Evolutionary conservation across 2,329 filamentous ascomycete genomes (phyloP).

Genomic region (Mariannaea elegans): DNA sequence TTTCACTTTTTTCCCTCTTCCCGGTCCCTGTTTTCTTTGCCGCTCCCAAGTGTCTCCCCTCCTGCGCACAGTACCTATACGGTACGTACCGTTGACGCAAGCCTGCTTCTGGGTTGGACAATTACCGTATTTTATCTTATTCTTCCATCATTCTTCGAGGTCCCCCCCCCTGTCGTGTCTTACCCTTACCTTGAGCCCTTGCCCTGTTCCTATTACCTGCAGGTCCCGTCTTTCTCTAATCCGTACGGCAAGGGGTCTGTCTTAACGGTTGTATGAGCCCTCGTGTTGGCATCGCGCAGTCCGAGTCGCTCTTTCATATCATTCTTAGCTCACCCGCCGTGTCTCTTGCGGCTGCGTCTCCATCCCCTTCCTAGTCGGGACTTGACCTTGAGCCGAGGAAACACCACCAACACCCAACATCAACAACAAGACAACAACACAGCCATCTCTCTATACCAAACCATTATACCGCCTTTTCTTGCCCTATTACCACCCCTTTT

Average conservation of each 20-base stretch:
- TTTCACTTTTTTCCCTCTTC: background rate
- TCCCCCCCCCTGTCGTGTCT: constrained; percentile 3
- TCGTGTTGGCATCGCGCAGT: constrained; percentile 17
- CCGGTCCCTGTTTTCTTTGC: background rate
- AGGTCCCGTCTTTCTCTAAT: constrained; percentile 4
- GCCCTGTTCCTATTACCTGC: background rate
- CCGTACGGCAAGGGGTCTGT: too few relatives aligned
- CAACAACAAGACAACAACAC: background rate
- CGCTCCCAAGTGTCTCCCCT: too few relatives aligned
- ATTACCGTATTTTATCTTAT: too few relatives aligned
- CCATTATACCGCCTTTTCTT: constrained; percentile 5
- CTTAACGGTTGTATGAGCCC: constrained; percentile 9
- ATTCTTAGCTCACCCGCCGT: background rate
- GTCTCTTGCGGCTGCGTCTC: too few relatives aligned
- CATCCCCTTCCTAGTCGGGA: too few relatives aligned
- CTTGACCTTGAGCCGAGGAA: too few relatives aligned
- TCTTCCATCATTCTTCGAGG: too few relatives aligned
- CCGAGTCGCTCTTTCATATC: constrained; percentile 5
- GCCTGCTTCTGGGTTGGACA: too few relatives aligned
- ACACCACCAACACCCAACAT: too few relatives aligned
- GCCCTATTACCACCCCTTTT: background rate
- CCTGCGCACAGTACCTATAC: too few relatives aligned
- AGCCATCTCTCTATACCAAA: background rate
- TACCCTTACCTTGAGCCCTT: constrained; percentile 3
- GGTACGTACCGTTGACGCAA: too few relatives aligned